These are phyloP conservation scores for Triadica sebifera DNA, from an alignment of 345 rosid species.

Conservation along the genomic window DNA sequence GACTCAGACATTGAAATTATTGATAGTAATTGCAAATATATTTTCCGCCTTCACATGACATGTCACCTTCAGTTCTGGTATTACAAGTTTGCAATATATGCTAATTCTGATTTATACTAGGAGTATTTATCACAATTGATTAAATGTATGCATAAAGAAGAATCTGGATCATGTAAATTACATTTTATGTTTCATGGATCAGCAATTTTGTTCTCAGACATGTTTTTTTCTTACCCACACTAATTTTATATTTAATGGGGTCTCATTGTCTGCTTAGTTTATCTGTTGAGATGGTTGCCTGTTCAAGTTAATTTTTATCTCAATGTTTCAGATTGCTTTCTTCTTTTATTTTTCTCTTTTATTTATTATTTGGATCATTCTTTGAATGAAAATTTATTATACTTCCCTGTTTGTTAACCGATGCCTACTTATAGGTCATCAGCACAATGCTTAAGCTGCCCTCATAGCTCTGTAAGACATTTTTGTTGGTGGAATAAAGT, in stretches of 20 bases:
- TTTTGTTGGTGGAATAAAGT: conserved; percentile 99
- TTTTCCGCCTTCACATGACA: neutral
- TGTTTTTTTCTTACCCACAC: neutral
- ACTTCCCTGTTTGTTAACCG: neutral
- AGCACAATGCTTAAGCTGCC: conserved; percentile 57
- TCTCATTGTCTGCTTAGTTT: neutral
- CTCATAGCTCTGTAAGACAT: conserved; percentile 82
- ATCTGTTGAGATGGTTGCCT: conserved; percentile 1
- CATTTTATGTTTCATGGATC: neutral
- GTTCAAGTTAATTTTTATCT: neutral
- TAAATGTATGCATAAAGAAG: neutral
- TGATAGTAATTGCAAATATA: neutral
- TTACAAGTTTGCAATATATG: neutral
- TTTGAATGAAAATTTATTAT: neutral
- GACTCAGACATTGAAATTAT: neutral
- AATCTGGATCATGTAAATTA: neutral
- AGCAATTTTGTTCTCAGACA: neutral
- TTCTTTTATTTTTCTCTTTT: neutral
- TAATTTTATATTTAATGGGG: neutral
- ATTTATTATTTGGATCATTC: neutral
- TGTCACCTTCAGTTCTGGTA: neutral
- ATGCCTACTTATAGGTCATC: conserved; percentile 45
- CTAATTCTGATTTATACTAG: neutral
- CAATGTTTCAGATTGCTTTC: neutral
- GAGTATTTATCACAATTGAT: neutral